These are phyloP conservation scores for Tricholoma sp. DNA, from an alignment of 768 basidiomycete genomes.

Conservation along the genomic window DNA sequence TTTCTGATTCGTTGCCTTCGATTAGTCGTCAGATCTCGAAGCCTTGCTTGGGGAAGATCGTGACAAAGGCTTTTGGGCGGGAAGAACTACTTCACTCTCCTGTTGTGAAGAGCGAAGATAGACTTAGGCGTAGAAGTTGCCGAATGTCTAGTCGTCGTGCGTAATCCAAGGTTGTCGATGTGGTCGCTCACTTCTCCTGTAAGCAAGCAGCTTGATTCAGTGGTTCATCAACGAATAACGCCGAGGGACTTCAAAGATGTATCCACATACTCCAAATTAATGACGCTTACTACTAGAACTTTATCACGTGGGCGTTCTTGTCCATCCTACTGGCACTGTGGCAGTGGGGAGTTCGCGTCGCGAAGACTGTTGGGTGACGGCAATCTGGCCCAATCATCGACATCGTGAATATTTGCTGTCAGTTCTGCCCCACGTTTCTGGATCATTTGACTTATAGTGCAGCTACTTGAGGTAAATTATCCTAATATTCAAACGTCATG, in stretches of 20 bases:
- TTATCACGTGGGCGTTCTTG: not conserved
- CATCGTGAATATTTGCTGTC: not conserved
- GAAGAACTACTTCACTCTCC: not conserved
- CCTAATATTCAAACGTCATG: not conserved
- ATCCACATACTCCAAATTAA: not conserved
- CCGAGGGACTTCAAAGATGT: not conserved
- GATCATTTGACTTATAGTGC: not conserved
- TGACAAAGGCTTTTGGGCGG: not conserved
- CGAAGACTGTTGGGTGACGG: too few relatives aligned
- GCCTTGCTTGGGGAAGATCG: not conserved
- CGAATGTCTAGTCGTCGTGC: not conserved
- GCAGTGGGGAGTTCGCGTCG: too few relatives aligned
- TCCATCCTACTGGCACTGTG: not conserved
- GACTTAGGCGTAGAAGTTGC: not conserved
- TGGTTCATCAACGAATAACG: not conserved
- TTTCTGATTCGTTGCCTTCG: not conserved
- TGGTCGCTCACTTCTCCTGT: not conserved
- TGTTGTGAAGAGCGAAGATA: not conserved
- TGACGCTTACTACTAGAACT: not conserved
- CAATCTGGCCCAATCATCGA: not conserved
- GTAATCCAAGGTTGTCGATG: not conserved
- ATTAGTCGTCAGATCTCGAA: slow-evolving; percentile 1
- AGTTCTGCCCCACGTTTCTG: not conserved
- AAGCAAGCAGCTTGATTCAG: not conserved
- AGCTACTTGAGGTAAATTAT: not conserved